Evolutionary conservation across 73 alveolate genomes (phyloP), one percentile per base, ranked within the genome.

Genomic region (Uronychia binucleata): DNA sequence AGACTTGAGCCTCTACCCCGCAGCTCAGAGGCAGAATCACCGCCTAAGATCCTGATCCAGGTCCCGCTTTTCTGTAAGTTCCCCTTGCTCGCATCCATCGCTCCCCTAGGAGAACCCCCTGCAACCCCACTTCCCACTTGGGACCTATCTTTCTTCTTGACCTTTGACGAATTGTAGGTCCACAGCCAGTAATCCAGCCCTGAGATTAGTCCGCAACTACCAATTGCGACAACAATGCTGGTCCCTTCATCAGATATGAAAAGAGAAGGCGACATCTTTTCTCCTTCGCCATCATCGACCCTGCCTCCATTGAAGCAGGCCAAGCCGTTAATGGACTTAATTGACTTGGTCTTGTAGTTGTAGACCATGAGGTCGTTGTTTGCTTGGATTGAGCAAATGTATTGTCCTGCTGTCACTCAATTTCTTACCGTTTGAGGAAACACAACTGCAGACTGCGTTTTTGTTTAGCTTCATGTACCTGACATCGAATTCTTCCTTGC

Each of bases 111-210:
- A 46, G 67, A 46, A 19, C n/a, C 67, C 5, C 67, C 67, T 19
- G 5, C 19, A 46, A 46, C 67, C 19, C 67, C 67, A 46, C 5
- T 46, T n/a, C n/a, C n/a, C n/a, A n/a, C n/a, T n/a, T n/a, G n/a
- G 19, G 67, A 46, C 5, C 67, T 46, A 26, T 31, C 28, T 34
- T 33, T 31, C 26, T 1, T 30, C 75, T 8, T 78, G 75, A 29
- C 26, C 26, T 26, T 30, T 25, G 84, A 32, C 33, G 67, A 78
- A 34, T 30, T 30, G 84, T 30, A 46, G 67, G 84, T 78, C 84
- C 84, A 78, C 1, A 78, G 14, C 84, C 84, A 78, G 75, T 1
- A 78, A 26, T 78, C 84, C 32, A 46, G 5, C 67, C 33, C 84
- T 30, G 75, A 13, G 31, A 26, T 30, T 8, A 30, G 75, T 78